Base-by-base conservation (phyloP, 257 asterid species). In the Solanum chmielewskii region DNA sequence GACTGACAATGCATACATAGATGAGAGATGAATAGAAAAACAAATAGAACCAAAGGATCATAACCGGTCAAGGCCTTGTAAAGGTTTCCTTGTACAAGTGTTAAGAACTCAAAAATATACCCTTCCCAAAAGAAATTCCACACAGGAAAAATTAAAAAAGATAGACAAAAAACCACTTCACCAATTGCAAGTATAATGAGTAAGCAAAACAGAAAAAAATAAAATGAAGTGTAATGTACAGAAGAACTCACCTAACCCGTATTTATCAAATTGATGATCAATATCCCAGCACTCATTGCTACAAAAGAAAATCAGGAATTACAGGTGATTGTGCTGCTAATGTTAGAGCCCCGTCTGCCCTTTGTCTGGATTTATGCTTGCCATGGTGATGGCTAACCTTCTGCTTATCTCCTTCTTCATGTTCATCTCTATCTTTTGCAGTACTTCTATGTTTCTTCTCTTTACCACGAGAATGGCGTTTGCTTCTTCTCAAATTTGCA, bases 221-320 rank as follows among this genome's bases (percentile, higher is more conserved):
- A 69, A 15, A 42, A 60, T 41, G 47, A 37, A 14, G 41, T 13
- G 42, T 35, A 70, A 85, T 85, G 83, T 85, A 85, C 88, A 75
- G 77, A 86, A 86, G 73, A 86, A 25, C 88, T 60, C 76, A 76
- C 85, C 88, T 76, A 45, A 80, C 44, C 69, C 29, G 42, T 29
- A 49, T 31, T 41, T 62, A 29, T 78, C 86, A 78, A 86, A 56
- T 56, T 21, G 39, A 37, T 37, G 7, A 37, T 37, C 39, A 37
- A 37, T 37, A 37, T 37, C 39, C 39, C 39, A 37, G 39, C 39
- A 37, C 39, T 37, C 78, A 86, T 60, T 90, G 93, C 93, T 94
- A 96, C 81, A 96, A 91, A 52, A 96, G 98, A 93, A 95, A 96
- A 92, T 96, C 99, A 44, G 96, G 99, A 82, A 95, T 91, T 10